Evolutionary conservation across 306 rosid species (phyloP), one percentile per base, ranked within the genome.

Genomic region (Prunus davidiana): DNA sequence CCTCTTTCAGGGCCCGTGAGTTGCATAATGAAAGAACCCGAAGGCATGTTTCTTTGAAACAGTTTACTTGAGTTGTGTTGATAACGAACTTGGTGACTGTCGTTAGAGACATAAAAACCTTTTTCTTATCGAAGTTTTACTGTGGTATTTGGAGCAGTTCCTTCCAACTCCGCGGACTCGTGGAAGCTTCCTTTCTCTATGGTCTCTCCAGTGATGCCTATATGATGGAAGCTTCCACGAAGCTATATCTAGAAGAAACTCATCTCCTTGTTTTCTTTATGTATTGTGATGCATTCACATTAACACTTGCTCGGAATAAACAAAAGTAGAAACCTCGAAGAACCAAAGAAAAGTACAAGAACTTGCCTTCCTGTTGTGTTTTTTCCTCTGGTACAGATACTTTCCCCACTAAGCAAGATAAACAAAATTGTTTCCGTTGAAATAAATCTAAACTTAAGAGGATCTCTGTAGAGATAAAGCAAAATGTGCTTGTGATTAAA

Each of bases 1-100:
- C 93, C 70, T 79, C 84, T 64, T 78, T 69, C 71, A 82, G 68
- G 68, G 87, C 84, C 75, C 77, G 56, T 63, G 92, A 82, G 75
- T 87, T 91, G 90, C 93, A 87, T 12, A 78, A 47, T 58, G 88
- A 86, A 69, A 89, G 81, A 77, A 91, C 55, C 57, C 83, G 76
- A 64, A 82, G 51, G 79, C 89, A 91, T 27, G 28, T 75, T 46
- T 91, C 88, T 82, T 84, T 80, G 50, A 88, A 47, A 60, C 62
- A 77, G 64, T 47, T 9, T 0, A 77, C 76, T 61, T 86, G 84
- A 27, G 55, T 76, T 74, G 61, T 75, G 49, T 72, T 67, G 28
- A 8, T 24, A 5, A 81, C 64, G 52, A 52, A 54, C 74, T 73
- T 79, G 74, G 78, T 10, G 41, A 80, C 72, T 65, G 84, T 73